Evolutionary conservation across 2,329 filamentous ascomycete genomes (phyloP), one percentile per base, ranked within the genome.

Genomic region (Pleoardoris graminearum): DNA sequence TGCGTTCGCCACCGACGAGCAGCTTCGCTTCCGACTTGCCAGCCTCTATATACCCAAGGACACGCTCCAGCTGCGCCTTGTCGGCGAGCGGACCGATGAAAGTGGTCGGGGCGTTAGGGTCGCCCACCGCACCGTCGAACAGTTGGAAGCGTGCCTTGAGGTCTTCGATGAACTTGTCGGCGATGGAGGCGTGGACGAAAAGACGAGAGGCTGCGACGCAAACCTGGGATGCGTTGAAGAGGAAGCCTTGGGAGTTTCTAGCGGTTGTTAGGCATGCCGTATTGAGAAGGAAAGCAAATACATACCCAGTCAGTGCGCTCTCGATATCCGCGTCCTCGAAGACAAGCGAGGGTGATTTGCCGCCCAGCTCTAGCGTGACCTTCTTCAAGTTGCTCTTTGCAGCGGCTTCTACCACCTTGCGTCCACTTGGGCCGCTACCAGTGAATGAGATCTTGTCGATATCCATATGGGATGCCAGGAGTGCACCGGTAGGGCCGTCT

Each of bases 301-400:
- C 53, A 27, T 45, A 60, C 53, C 50, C 52, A n/a, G 50, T 48
- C 2, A 69, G 47, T 3, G 78, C 79, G 30, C 75, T 70, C 21
- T 79, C 73, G 14, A 82, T 66, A 59, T 82, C 73, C 58, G 76
- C 78, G 57, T 80, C 77, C 35, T 74, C 69, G 59, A 80, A 79
- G 35, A 80, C 72, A 14, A 80, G 70, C 17, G 73, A 71, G 14
- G 78, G 77, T 7, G 68, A 72, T 62, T 80, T 80, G 47, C 78
- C 77, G 38, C 78, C 78, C 10, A 78, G 66, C 59, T 80, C 78
- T 1, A 80, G 70, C 4, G 77, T 77, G 17, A 79, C 74, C 46
- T 74, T 75, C 52, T 70, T 70, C 51, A 66, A 53, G 36, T 68
- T 68, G 35, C 62, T 67, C 53, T 60, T 66, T 29, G 57, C 60